Conservation (phyloP, 768 basidiomycete genomes). For the Kwoniella newhampshirensis region DNA sequence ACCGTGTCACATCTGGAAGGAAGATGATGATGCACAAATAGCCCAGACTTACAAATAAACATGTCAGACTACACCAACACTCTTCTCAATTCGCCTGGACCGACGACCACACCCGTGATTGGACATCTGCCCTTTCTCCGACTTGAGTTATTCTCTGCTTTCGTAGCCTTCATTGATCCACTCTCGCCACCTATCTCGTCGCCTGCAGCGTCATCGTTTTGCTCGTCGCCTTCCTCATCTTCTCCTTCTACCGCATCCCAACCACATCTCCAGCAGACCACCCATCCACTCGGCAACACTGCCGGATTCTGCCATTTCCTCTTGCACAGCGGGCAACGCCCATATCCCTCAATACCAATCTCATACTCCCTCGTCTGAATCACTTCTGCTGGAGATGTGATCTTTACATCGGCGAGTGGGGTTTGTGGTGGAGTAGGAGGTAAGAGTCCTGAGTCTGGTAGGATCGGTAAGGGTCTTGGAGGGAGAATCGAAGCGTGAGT, state of each 20-base stretch:
- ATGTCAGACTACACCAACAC: slow-evolving; percentile 66
- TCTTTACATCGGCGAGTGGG: slow-evolving; percentile 6
- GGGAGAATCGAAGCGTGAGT: slow-evolving; percentile 64
- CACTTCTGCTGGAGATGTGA: slow-evolving; percentile 3
- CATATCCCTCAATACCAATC: slow-evolving; percentile 68
- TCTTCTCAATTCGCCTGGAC: slow-evolving; percentile 80
- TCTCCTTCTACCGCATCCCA: slow-evolving; percentile 72
- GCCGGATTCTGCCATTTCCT: slow-evolving; percentile 77
- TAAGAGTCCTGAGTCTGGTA: slow-evolving; percentile 56
- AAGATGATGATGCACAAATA: slow-evolving; percentile 3
- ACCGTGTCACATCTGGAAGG: no score
- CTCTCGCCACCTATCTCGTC: neutral
- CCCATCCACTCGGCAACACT: slow-evolving; percentile 86
- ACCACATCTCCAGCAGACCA: slow-evolving; percentile 90
- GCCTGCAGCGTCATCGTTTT: neutral
- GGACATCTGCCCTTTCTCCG: slow-evolving; percentile 70
- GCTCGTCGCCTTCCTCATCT: slow-evolving; percentile 31
- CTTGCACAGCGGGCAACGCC: slow-evolving; percentile 80
- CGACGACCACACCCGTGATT: slow-evolving; percentile 74
- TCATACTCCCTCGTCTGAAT: slow-evolving; percentile 50
- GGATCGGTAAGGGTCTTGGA: slow-evolving; percentile 71
- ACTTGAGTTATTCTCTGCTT: neutral
- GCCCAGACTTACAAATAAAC: neutral
- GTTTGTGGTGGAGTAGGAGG: slow-evolving; percentile 29
- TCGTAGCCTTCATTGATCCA: no score